Percentiles rank a stretch among this genome's conserved stretches.
Conservation (phyloP, 192 early-diverging fungal genomes). For the Diversispora epigaea region DNA sequence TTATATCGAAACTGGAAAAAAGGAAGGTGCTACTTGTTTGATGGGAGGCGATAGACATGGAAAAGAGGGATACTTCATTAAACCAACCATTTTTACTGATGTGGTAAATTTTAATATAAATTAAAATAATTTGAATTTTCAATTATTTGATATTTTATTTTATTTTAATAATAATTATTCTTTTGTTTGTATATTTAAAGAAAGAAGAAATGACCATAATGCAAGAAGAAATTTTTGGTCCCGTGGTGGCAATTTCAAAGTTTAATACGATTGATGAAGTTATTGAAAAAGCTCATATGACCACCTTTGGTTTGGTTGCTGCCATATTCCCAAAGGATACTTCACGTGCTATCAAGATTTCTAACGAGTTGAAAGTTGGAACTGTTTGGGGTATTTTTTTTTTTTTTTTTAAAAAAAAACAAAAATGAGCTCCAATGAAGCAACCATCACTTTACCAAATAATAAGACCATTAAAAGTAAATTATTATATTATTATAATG, state of each 20-base stretch:
- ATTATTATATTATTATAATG: no score
- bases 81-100: slow-evolving; percentile 76
- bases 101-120: slow-evolving; percentile 21
- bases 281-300: slow-evolving; percentile 69
- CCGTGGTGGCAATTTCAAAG: slow-evolving; percentile 72
- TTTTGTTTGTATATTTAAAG: neutral
- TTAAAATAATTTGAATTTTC: neutral
- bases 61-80: slow-evolving; percentile 75
- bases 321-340: slow-evolving; percentile 71
- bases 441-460: no score
- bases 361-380: slow-evolving; percentile 53
- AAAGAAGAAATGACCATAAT: slow-evolving; percentile 53
- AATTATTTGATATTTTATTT: neutral
- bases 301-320: slow-evolving; percentile 72
- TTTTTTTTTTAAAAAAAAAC: neutral
- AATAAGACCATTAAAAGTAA: no score
- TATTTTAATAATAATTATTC: neutral
- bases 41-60: slow-evolving; percentile 63
- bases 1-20: slow-evolving; percentile 61
- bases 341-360: slow-evolving; percentile 52
- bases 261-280: slow-evolving; percentile 76
- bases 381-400: slow-evolving; percentile 56
- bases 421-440: no score
- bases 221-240: slow-evolving; percentile 87
- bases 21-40: slow-evolving; percentile 54